These are phyloP conservation scores for Leccinum variicolor DNA, from an alignment of 768 basidiomycete species.

Conservation along the genomic window DNA sequence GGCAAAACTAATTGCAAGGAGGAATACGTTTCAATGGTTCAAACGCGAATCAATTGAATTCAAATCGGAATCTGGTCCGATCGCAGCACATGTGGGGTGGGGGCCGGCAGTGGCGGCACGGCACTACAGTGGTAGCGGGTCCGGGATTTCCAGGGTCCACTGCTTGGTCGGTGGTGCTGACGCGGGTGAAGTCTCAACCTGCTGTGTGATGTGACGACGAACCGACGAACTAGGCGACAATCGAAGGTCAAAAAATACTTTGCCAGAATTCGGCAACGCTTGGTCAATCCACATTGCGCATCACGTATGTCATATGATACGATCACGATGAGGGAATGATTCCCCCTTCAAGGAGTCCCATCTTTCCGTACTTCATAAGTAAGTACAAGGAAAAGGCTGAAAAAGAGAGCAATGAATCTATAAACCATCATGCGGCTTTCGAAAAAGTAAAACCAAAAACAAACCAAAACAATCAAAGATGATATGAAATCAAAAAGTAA, in stretches of 20 bases:
- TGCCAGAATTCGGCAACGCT: not conserved
- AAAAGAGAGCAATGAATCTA: not conserved
- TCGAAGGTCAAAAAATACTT: not conserved
- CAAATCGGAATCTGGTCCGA: not conserved
- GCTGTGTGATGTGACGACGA: not conserved
- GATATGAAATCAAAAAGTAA: not conserved
- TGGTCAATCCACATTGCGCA: not conserved
- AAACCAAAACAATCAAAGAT: not conserved
- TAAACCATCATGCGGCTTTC: not conserved
- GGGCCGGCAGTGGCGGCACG: not conserved
- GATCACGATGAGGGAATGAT: not conserved
- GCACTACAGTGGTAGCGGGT: not conserved
- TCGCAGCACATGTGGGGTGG: not conserved
- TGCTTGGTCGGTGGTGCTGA: not conserved
- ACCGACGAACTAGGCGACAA: not conserved
- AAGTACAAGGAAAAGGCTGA: not conserved
- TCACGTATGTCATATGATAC: not conserved
- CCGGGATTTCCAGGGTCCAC: not conserved
- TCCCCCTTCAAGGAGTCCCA: not conserved
- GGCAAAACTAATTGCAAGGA: not conserved
- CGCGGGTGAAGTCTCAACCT: not conserved
- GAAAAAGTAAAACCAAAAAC: not conserved
- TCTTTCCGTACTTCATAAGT: not conserved
- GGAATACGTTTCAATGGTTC: not conserved
- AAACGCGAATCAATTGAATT: not conserved